Conservation (phyloP, 768 basidiomycete species). For the Russula ochroleuca region DNA sequence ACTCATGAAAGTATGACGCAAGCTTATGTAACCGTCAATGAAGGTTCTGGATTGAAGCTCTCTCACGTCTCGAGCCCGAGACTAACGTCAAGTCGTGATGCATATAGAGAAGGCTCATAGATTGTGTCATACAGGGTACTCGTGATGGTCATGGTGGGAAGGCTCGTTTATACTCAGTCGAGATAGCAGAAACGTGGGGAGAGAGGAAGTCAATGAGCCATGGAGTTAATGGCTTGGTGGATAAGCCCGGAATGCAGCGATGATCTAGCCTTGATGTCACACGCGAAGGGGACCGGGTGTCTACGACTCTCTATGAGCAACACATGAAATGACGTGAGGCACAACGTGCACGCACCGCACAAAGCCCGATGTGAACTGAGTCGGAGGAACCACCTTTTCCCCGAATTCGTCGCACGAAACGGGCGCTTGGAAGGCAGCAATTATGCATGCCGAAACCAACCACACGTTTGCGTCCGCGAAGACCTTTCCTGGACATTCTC, state of each 20-base stretch:
- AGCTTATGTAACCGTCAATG: conserved; percentile 12
- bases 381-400: conserved; percentile 19
- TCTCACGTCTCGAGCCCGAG: background rate
- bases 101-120: background rate
- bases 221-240: conserved; percentile 4
- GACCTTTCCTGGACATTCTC: conserved; percentile 26
- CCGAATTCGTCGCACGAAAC: conserved; percentile 20
- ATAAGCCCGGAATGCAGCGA: conserved; percentile 12
- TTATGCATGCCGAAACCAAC: conserved; percentile 22
- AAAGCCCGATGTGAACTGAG: conserved; percentile 24
- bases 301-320: conserved; percentile 14
- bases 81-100: background rate
- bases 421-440: conserved; percentile 23
- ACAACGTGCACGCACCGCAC: conserved; percentile 19
- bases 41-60: background rate
- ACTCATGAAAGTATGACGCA: background rate
- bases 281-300: conserved; percentile 29
- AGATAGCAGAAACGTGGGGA: background rate
- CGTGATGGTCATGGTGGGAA: background rate
- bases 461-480: conserved; percentile 28
- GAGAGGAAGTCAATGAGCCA: background rate
- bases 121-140: background rate
- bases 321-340: background rate
- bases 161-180: background rate
- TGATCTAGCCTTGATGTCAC: conserved; percentile 29